Evolutionary conservation across 1,284 basidiomycete species (phyloP).

Genomic region (Apiotrichum laibachii): DNA sequence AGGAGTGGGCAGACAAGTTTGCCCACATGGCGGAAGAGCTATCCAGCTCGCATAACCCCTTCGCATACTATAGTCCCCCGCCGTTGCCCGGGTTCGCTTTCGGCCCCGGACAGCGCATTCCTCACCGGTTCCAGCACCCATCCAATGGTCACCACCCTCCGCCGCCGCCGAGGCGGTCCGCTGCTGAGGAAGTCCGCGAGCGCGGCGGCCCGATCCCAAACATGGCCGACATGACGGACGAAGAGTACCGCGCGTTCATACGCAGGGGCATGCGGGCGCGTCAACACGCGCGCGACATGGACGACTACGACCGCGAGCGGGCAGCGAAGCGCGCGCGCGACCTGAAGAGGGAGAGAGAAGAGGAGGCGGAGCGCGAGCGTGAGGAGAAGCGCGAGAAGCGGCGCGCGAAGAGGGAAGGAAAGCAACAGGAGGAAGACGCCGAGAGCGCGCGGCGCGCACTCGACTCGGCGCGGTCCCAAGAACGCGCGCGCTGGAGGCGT

Average conservation of each 20-base stretch:
- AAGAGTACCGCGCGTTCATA: conserved; percentile 30
- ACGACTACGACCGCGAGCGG: conserved; percentile 6
- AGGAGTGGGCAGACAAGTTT: conserved; percentile 28
- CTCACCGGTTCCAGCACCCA: conserved; percentile 7
- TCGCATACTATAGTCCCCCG: neutral
- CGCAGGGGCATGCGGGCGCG: conserved; percentile 27
- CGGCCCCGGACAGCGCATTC: conserved; percentile 9
- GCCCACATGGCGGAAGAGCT: conserved; percentile 22
- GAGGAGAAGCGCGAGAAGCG: neutral
- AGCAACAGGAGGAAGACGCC: neutral
- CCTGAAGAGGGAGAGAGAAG: neutral
- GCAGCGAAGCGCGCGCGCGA: neutral
- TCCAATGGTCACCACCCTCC: neutral
- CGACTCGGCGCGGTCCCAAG: neutral
- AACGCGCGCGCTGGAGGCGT: conserved; percentile 20
- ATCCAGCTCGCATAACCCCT: neutral
- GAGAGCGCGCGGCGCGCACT: neutral
- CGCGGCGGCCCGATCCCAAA: conserved; percentile 18
- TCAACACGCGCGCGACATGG: conserved; percentile 22
- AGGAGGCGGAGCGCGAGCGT: conserved; percentile 2
- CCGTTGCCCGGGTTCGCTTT: neutral
- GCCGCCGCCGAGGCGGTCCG: conserved; percentile 5
- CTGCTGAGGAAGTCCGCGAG: conserved; percentile 20
- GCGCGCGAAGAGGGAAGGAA: neutral
- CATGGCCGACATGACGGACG: conserved; percentile 29